Conservation (phyloP, 257 asterid genomes). For the Cinchona pubescens region DNA sequence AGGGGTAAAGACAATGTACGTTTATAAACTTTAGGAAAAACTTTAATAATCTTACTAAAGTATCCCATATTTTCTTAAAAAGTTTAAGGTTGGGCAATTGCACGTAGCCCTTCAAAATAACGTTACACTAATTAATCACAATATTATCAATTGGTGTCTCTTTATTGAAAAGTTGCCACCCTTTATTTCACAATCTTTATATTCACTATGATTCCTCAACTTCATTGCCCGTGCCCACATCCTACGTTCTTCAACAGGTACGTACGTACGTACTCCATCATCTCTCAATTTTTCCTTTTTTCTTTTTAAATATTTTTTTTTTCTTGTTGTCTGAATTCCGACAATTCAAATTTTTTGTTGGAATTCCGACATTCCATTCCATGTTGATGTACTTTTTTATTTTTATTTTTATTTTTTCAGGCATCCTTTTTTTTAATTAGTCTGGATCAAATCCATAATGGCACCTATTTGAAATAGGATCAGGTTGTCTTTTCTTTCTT, state of each 20-base stretch:
- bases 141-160: constrained; percentile 9
- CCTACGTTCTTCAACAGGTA: background rate
- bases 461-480: background rate
- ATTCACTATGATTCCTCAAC: background rate
- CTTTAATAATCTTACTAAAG: background rate
- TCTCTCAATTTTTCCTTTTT: background rate
- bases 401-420: too few relatives aligned
- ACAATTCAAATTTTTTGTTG: background rate
- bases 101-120: background rate
- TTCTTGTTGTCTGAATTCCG: background rate
- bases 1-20: background rate
- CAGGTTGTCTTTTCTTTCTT: background rate
- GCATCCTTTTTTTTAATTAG: background rate
- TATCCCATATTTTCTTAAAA: too few relatives aligned
- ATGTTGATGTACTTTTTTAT: background rate
- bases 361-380: background rate
- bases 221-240: background rate
- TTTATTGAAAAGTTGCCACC: constrained; percentile 28
- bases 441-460: background rate
- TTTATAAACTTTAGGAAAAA: background rate
- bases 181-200: constrained; percentile 39
- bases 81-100: background rate
- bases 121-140: background rate
- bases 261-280: background rate
- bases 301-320: background rate